Evolutionary conservation across 2,329 filamentous ascomycete species (phyloP).

Genomic region (Orbilia oligospora): DNA sequence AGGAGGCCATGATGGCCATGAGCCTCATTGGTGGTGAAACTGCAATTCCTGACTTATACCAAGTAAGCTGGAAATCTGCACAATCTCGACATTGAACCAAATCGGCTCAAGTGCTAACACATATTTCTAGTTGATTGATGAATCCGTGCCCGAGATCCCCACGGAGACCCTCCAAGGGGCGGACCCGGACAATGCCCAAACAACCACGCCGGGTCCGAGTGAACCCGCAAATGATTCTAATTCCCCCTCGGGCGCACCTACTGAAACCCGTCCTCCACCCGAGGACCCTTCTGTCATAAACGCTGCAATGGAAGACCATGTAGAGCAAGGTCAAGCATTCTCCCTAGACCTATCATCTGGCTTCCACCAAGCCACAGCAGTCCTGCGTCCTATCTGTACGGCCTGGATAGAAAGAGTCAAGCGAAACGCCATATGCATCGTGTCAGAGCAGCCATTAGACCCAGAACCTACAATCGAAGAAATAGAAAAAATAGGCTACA

Average conservation of each 20-base stretch:
- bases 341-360: slow-evolving; percentile 16
- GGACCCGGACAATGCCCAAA: slow-evolving; percentile 27
- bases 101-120: not conserved
- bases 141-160: slow-evolving; percentile 52
- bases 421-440: slow-evolving; percentile 34
- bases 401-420: slow-evolving; percentile 52
- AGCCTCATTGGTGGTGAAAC: slow-evolving; percentile 53
- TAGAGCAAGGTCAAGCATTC: slow-evolving; percentile 34
- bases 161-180: slow-evolving; percentile 44
- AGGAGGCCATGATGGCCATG: slow-evolving; percentile 59
- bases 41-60: slow-evolving; percentile 53
- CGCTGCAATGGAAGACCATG: slow-evolving; percentile 42
- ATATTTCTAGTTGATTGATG: slow-evolving; percentile 37
- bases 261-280: not conserved
- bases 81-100: not conserved
- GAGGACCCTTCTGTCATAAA: slow-evolving; percentile 23
- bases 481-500: slow-evolving; percentile 46
- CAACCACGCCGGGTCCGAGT: not conserved
- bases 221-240: not conserved
- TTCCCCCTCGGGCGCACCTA: not conserved
- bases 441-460: slow-evolving; percentile 34
- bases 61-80: slow-evolving; percentile 1
- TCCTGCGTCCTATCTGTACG: slow-evolving; percentile 43
- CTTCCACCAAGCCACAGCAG: slow-evolving; percentile 45
- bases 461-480: slow-evolving; percentile 40